phyloP scores from a whole-genome alignment of 495 filamentous ascomycete species.

The Neurospora intermedia region DNA sequence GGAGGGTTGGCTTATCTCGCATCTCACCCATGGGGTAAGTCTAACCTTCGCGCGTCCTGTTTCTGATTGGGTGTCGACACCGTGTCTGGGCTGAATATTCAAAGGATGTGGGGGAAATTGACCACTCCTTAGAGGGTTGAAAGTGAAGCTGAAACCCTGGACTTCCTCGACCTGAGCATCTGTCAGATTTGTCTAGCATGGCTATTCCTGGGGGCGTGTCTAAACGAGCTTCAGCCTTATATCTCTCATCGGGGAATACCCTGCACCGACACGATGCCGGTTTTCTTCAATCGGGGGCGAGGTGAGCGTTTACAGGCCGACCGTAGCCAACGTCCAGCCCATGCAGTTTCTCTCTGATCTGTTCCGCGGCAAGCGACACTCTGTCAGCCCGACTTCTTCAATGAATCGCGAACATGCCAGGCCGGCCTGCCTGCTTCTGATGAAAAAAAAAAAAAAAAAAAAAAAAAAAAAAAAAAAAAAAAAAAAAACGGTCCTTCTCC shows the following conservation, averaged over 20 bases:
- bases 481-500: neutral
- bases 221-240: neutral
- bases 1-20: neutral
- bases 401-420: neutral
- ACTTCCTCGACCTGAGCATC: neutral
- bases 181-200: neutral
- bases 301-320: neutral
- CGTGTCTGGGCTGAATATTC: neutral
- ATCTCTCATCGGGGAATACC: neutral
- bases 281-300: neutral
- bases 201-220: neutral
- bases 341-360: neutral
- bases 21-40: neutral
- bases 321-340: neutral
- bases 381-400: neutral
- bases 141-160: neutral
- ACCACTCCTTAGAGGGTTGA: neutral
- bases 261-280: neutral
- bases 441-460: neutral
- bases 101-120: neutral
- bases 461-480: neutral
- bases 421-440: neutral
- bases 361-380: neutral
- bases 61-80: neutral
- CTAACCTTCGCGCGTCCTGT: neutral